Percentiles rank a stretch among this genome's conserved stretches.
Evolutionary conservation across 2,329 filamentous ascomycete genomes (phyloP).

Genomic region (Leptographium wingfieldii): DNA sequence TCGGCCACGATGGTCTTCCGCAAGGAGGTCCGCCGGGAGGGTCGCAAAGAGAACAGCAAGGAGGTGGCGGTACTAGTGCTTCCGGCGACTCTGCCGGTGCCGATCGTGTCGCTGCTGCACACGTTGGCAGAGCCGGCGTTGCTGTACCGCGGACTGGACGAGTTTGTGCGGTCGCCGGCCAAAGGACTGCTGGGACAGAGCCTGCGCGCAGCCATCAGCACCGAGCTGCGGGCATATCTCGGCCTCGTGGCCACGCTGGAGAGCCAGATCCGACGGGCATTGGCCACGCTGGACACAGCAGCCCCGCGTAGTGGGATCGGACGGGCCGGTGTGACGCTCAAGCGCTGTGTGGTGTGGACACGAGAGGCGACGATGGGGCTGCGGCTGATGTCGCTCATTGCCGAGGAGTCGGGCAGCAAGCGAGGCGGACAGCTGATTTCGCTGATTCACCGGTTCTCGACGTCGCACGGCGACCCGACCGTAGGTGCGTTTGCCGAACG

Average conservation of each 20-base stretch:
- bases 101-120: conserved; percentile 76
- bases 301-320: conserved; percentile 59
- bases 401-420: conserved; percentile 72
- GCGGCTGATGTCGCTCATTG: conserved; percentile 84
- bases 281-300: conserved; percentile 59
- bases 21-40: conserved; percentile 20
- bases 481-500: conserved; percentile 89
- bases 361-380: conserved; percentile 93
- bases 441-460: conserved; percentile 83
- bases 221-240: conserved; percentile 79
- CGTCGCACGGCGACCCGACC: conserved; percentile 88
- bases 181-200: conserved; percentile 86
- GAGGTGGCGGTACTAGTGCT: conserved; percentile 54
- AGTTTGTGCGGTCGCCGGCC: conserved; percentile 70
- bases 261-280: conserved; percentile 74
- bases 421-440: conserved; percentile 89
- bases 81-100: conserved; percentile 67
- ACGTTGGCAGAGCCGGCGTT: conserved; percentile 85
- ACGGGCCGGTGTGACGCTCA: conserved; percentile 83
- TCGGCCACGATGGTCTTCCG: conserved; percentile 73
- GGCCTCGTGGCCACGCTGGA: conserved; percentile 85
- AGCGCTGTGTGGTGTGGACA: conserved; percentile 94
- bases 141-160: conserved; percentile 69
- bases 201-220: conserved; percentile 71
- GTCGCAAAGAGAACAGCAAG: not conserved